phyloP scores from a whole-genome alignment of 768 basidiomycete genomes.

The Pilatotrama ljubarskyi region DNA sequence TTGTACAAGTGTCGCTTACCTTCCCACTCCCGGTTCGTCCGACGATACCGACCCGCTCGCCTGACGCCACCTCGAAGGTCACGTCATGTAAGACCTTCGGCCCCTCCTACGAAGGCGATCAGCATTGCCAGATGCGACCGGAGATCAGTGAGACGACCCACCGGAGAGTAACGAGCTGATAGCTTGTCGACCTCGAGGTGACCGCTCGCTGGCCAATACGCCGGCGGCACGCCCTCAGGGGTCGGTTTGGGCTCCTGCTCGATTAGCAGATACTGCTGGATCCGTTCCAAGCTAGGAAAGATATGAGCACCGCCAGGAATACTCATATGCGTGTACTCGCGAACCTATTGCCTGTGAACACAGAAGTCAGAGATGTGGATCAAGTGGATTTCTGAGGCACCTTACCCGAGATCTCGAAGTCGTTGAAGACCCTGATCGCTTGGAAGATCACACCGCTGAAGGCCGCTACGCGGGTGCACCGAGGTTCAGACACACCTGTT shows the following conservation, averaged over 20 bases:
- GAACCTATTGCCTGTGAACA: slow-evolving; percentile 2
- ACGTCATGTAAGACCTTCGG: slow-evolving; percentile 60
- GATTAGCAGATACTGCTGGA: slow-evolving; percentile 54
- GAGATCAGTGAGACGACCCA: no score
- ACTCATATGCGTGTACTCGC: not conserved
- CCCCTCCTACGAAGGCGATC: slow-evolving; percentile 41
- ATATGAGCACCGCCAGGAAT: no score
- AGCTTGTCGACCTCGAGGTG: slow-evolving; percentile 50
- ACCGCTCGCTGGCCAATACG: slow-evolving; percentile 63
- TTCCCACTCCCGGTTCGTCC: slow-evolving; percentile 4
- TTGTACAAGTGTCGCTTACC: not conserved
- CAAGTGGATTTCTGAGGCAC: not conserved
- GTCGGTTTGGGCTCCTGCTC: slow-evolving; percentile 47
- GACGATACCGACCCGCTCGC: slow-evolving; percentile 55
- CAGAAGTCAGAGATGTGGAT: no score
- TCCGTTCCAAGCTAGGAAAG: slow-evolving; percentile 43
- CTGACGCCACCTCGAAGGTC: slow-evolving; percentile 51
- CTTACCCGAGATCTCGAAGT: slow-evolving; percentile 40
- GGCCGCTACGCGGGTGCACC: slow-evolving; percentile 41
- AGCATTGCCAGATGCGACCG: no score
- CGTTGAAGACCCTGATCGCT: slow-evolving; percentile 42
- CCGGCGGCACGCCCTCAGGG: slow-evolving; percentile 48
- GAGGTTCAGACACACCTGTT: no score
- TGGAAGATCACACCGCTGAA: slow-evolving; percentile 55
- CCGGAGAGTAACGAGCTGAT: slow-evolving; percentile 46